Conservation (phyloP, 805 yeast species). For the Candida bentonensis region DNA sequence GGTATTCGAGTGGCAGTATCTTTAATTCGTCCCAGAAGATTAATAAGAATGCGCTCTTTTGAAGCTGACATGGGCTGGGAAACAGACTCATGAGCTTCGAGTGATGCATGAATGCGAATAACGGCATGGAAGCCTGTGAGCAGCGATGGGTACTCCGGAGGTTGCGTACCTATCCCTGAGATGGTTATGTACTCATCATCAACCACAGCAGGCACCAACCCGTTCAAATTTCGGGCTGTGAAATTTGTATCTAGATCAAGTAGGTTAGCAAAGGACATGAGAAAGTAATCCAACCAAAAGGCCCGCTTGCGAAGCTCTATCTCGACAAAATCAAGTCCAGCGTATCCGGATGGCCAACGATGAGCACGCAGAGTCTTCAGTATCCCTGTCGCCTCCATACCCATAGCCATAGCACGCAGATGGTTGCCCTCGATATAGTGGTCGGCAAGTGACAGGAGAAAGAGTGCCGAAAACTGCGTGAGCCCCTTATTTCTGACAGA, state of each 20-base stretch:
- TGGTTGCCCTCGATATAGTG: slow-evolving; percentile 7
- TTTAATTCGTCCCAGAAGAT: slow-evolving; percentile 3
- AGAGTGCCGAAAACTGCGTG: slow-evolving; percentile 3
- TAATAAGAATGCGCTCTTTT: slow-evolving; percentile 3
- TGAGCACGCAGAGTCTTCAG: slow-evolving; percentile 4
- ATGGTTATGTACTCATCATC: slow-evolving; percentile 74
- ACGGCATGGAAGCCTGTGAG: slow-evolving; percentile 6
- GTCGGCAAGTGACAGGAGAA: slow-evolving; percentile 5
- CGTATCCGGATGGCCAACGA: slow-evolving; percentile 6
- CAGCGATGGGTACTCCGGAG: slow-evolving; percentile 23
- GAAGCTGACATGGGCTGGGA: not conserved
- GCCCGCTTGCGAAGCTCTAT: slow-evolving; percentile 8
- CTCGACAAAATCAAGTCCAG: slow-evolving; percentile 6
- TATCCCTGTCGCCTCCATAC: slow-evolving; percentile 4
- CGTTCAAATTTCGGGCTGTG: not conserved
- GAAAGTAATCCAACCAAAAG: slow-evolving; percentile 6
- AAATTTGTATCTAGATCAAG: not conserved
- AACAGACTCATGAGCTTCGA: slow-evolving; percentile 3
- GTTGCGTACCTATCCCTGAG: slow-evolving; percentile 32
- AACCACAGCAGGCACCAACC: slow-evolving; percentile 49
- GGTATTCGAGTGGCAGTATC: slow-evolving; percentile 3
- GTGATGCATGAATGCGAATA: slow-evolving; percentile 3
- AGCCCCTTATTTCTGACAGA: slow-evolving; percentile 2
- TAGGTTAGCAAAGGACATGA: slow-evolving; percentile 3
- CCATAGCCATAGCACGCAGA: slow-evolving; percentile 1